phyloP scores from a whole-genome alignment of 1,139 yeast species.

The Yamadazyma atmosphaerica region DNA sequence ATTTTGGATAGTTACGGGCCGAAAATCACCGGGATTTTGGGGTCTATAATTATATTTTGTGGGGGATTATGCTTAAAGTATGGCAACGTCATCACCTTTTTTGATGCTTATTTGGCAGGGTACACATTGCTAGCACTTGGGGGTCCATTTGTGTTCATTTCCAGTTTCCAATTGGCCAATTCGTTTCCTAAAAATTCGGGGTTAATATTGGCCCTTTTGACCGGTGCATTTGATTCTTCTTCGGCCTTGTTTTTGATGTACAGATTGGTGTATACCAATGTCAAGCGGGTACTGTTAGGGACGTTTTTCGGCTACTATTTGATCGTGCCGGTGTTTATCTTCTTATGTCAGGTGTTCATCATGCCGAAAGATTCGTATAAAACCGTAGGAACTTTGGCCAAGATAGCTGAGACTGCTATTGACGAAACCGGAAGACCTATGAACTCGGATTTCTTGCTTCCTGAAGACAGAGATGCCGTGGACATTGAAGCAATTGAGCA shows the following conservation, averaged over 20 bases:
- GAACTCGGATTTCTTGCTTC: slow-evolving; percentile 37
- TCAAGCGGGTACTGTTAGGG: slow-evolving; percentile 32
- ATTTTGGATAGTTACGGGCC: slow-evolving; percentile 82
- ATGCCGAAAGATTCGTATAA: slow-evolving; percentile 83
- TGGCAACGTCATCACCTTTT: slow-evolving; percentile 24
- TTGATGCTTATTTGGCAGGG: slow-evolving; percentile 42
- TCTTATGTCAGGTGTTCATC: slow-evolving; percentile 66
- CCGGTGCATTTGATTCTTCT: slow-evolving; percentile 46
- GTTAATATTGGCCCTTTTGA: slow-evolving; percentile 38
- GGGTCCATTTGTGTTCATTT: slow-evolving; percentile 48
- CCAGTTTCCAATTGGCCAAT: slow-evolving; percentile 48
- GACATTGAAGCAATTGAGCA: slow-evolving; percentile 8
- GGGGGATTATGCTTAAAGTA: slow-evolving; percentile 53
- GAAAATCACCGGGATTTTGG: slow-evolving; percentile 71
- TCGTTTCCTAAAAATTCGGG: slow-evolving; percentile 46
- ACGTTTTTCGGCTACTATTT: slow-evolving; percentile 67
- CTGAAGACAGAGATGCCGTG: slow-evolving; percentile 31
- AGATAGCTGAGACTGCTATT: slow-evolving; percentile 66
- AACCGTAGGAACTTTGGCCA: slow-evolving; percentile 65
- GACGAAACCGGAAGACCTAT: slow-evolving; percentile 62
- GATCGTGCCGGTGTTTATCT: slow-evolving; percentile 71
- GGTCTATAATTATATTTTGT: slow-evolving; percentile 54
- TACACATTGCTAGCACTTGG: slow-evolving; percentile 45
- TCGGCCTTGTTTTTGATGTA: slow-evolving; percentile 55
- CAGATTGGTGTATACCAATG: slow-evolving; percentile 58